Conservation (phyloP, 1,284 basidiomycete species). For the Naganishia sp. region DNA sequence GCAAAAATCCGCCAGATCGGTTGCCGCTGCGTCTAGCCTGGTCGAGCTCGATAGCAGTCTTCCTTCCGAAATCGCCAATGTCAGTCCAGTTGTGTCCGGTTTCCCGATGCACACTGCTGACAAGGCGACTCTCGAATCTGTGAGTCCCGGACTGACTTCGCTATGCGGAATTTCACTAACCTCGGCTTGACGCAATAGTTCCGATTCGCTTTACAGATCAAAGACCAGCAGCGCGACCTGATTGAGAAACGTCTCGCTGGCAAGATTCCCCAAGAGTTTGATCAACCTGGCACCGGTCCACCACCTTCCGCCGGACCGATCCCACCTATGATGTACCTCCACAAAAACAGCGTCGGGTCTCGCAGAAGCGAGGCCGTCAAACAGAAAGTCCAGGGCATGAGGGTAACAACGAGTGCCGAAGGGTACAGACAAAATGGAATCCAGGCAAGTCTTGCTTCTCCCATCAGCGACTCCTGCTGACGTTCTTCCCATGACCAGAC, state of each 20-base stretch:
- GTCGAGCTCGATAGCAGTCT: constrained; percentile 9
- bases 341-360: constrained; percentile 25
- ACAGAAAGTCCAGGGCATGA: constrained; percentile 32
- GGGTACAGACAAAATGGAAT: constrained; percentile 17
- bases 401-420: constrained; percentile 23
- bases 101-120: constrained; percentile 35
- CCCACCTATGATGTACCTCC: constrained; percentile 27
- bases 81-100: constrained; percentile 34
- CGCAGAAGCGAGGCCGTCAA: constrained; percentile 32
- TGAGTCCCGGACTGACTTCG: constrained; percentile 5
- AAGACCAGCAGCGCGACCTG: constrained; percentile 32
- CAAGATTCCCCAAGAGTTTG: constrained; percentile 8
- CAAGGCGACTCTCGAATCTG: constrained; percentile 32
- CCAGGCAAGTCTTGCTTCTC: constrained; percentile 7
- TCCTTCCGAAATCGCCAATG: constrained; percentile 20
- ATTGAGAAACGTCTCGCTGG: constrained; percentile 30
- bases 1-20: background rate
- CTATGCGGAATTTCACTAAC: background rate
- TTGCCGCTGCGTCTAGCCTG: background rate
- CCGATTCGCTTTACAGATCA: constrained; percentile 32
- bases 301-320: constrained; percentile 31
- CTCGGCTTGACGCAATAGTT: constrained; percentile 14
- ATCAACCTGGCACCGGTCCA: constrained; percentile 32
- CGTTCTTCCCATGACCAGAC: constrained; percentile 1
- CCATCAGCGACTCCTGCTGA: background rate